Base-by-base conservation (phyloP, 225 moss, liverwort and hornwort species). In the Rhytidiadelphus loreus region DNA sequence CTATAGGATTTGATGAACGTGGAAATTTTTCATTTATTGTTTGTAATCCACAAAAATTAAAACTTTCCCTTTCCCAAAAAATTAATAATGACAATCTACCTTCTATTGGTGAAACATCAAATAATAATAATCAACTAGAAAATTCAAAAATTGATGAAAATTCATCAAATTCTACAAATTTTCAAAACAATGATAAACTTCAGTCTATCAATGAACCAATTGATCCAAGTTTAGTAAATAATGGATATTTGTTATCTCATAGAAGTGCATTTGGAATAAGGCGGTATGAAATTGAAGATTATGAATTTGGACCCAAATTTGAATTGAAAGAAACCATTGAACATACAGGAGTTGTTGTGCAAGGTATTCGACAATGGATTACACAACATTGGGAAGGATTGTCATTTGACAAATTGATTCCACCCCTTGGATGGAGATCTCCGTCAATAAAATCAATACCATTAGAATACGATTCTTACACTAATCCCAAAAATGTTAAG, bases 11-110 rank as follows among this genome's bases (percentile, higher is more conserved):
- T 82, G 88, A 90, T 82, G 91, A 93, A 80, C 60, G 60, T 66
- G 91, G 91, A 44, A 93, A 90, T 75, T 93, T 93, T 90, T 86
- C 88, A 61, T 93, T 93, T 55, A 62, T 93, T 59, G 82, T 91
- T 53, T 93, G 87, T 63, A 90, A 91, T 80, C 91, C 82, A 44
- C 24, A 60, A 10, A 90, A 78, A 22, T 25, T 68, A 16, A 61
- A 69, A 1, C 3, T 0, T 30, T 3, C 1, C 22, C 0, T 4
- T 23, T 10, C 0, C 1, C 0, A 72, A 62, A 81, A 37, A 56
- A 4, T 2, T 9, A 48, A 64, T 73, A 10, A 4, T 50, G 20
- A 50, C 7, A 57, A 86, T 64, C 8, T 3, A 12, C 19, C 44
- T 84, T 17, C 30, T 8, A 50, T 32, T 56, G 60, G 25, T 80